Base-by-base conservation (phyloP, 768 basidiomycete species). In the Xanthoconium purpureum region DNA sequence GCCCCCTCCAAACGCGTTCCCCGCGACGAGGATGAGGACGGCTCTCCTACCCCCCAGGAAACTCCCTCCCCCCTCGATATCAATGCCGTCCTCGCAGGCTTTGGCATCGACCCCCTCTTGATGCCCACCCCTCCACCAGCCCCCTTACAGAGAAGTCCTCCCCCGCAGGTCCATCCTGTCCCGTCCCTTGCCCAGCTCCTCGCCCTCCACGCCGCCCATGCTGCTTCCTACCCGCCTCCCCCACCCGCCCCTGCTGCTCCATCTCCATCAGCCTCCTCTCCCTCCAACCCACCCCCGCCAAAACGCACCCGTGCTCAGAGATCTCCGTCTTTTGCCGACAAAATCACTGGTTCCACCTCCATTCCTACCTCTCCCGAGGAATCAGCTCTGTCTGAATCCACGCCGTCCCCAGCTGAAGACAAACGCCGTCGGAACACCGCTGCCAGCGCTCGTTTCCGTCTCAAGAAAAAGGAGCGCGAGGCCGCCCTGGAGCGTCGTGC, bases 381-480 rank as follows among this genome's bases (percentile, higher is more conserved):
- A 45, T 28, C 62, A 9, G 55, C 69, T 18, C 59, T 52, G 40
- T 46, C 47, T 29, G 62, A 64, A 29, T 1, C 48, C 39, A 20
- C 74, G 0, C 20, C 84, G 3, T 80, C 80, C 8, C 76, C 86
- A 6, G 72, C 87, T 0, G 94, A 96, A 72, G 94, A 96, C 73
- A 96, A 96, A 69, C 87, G 94, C n/a, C 81, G 93, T 55, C 78
- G 94, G 45, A 97, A 97, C 70, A 97, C 94, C 0, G 91, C 91
- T 1, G 94, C 94, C 0, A 92, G 89, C 51, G 94, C 94, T 33
- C 89, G 94, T 9, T 97, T 97, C 80, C 82, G 94, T 56, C 73
- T 93, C 66, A 97, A 96, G 81, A 97, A 97, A 80, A 97, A 97
- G 78, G 92, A 95, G 73, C 80, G 94, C 14, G 94, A 97, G 74